These are phyloP conservation scores for Sporothrix protearum DNA, from an alignment of 2,329 filamentous ascomycete genomes.

Conservation along the genomic window DNA sequence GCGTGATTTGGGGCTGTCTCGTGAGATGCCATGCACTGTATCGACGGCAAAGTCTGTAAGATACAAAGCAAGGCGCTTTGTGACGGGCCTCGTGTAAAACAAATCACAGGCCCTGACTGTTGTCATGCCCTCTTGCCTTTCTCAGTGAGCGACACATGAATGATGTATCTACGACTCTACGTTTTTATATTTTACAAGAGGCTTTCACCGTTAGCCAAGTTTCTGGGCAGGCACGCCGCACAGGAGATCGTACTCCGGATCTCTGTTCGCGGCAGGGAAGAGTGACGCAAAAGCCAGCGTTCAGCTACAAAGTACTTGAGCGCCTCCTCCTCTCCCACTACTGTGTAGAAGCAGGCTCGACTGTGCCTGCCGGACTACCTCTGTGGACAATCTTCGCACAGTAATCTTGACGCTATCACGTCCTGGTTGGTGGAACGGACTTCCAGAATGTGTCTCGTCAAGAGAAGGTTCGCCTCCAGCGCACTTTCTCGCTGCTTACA, in stretches of 20 bases:
- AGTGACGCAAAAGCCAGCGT: neutral
- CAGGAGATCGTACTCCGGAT: conserved; percentile 2
- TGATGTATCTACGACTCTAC: too few relatives aligned
- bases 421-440: neutral
- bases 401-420: conserved; percentile 8
- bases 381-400: conserved; percentile 9
- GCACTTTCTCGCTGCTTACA: neutral
- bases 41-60: too few relatives aligned
- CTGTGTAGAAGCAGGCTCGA: neutral
- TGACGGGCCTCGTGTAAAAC: neutral
- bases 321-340: too few relatives aligned
- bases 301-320: too few relatives aligned
- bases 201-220: neutral
- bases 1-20: neutral
- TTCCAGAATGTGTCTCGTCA: too few relatives aligned
- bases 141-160: too few relatives aligned
- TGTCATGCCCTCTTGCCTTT: neutral
- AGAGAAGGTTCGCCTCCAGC: neutral
- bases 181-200: neutral
- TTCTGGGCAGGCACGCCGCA: conserved; percentile 9
- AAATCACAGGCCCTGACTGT: neutral
- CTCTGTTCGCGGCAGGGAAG: neutral
- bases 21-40: neutral
- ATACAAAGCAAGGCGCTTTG: too few relatives aligned
- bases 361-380: neutral